Percentiles rank a stretch among this genome's conserved stretches.
Evolutionary conservation across 148 eudicot species (phyloP).

Genomic region (Rhododendron molle): DNA sequence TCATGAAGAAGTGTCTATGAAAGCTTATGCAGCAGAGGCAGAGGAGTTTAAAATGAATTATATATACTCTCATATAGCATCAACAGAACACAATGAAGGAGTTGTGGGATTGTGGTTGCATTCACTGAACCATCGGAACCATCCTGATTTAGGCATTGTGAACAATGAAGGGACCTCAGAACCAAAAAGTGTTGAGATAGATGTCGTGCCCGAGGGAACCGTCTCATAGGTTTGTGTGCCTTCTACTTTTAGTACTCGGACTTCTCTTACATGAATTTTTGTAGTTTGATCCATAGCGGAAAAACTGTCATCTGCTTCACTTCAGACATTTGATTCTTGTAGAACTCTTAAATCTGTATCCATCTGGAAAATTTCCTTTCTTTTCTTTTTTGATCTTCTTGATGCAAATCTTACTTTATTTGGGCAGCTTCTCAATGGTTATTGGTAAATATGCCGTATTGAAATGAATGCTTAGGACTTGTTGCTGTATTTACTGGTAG

Average conservation of each 20-base stretch:
- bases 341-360: not conserved
- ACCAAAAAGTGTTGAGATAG: not conserved
- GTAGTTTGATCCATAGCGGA: not conserved
- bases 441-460: not conserved
- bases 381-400: not conserved
- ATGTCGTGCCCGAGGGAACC: not conserved
- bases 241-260: not conserved
- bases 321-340: not conserved
- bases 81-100: slow-evolving; percentile 75
- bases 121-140: slow-evolving; percentile 76
- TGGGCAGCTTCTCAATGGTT: not conserved
- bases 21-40: slow-evolving; percentile 63
- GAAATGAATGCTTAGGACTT: not conserved
- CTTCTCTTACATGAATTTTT: not conserved
- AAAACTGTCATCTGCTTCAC: not conserved
- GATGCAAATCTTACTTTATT: not conserved
- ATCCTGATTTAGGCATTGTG: slow-evolving; percentile 44
- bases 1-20: slow-evolving; percentile 87
- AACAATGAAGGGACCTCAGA: slow-evolving; percentile 10
- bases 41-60: slow-evolving; percentile 77
- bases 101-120: slow-evolving; percentile 78
- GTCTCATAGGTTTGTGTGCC: not conserved
- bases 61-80: slow-evolving; percentile 76
- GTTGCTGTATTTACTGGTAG: not conserved
- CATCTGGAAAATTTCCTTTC: not conserved